Evolutionary conservation across 1,139 yeast genomes (phyloP).

Genomic region (Zygosaccharomyces pseudobailii): DNA sequence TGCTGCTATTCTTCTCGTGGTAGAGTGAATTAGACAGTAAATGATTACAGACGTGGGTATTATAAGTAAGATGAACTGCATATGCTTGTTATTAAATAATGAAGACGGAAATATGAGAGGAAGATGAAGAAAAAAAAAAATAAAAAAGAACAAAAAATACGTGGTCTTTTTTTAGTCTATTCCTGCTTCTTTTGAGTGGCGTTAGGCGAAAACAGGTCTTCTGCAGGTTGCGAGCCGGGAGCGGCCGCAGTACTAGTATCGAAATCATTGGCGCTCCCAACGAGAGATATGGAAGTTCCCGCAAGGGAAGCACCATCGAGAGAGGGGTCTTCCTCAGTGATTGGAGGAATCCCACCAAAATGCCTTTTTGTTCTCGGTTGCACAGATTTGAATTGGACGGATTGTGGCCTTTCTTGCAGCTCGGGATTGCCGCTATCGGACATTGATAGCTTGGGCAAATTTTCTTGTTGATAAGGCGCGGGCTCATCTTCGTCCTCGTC

Average conservation of each 20-base stretch:
- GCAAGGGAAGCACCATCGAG: slow-evolving; percentile 24
- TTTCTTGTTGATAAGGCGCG: neutral
- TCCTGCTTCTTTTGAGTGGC: neutral
- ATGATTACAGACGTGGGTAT: neutral
- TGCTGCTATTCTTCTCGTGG: slow-evolving; percentile 57
- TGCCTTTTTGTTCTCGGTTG: slow-evolving; percentile 21
- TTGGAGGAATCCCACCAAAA: slow-evolving; percentile 31
- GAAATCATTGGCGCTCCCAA: neutral
- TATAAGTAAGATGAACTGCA: neutral
- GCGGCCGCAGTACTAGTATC: neutral
- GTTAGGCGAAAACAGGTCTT: neutral
- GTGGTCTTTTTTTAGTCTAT: neutral
- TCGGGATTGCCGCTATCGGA: neutral
- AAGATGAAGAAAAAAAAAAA: neutral
- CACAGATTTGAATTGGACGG: slow-evolving; percentile 28
- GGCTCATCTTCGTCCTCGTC: slow-evolving; percentile 20
- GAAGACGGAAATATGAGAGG: neutral
- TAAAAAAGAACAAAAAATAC: neutral
- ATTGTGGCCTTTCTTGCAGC: slow-evolving; percentile 19
- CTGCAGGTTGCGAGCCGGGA: neutral
- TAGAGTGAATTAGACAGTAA: slow-evolving; percentile 11
- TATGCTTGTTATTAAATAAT: neutral
- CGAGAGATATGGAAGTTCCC: slow-evolving; percentile 13
- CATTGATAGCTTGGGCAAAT: neutral
- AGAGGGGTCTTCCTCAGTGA: slow-evolving; percentile 27